Conservation (phyloP, 768 basidiomycete genomes). For the Trametes meyenii region DNA sequence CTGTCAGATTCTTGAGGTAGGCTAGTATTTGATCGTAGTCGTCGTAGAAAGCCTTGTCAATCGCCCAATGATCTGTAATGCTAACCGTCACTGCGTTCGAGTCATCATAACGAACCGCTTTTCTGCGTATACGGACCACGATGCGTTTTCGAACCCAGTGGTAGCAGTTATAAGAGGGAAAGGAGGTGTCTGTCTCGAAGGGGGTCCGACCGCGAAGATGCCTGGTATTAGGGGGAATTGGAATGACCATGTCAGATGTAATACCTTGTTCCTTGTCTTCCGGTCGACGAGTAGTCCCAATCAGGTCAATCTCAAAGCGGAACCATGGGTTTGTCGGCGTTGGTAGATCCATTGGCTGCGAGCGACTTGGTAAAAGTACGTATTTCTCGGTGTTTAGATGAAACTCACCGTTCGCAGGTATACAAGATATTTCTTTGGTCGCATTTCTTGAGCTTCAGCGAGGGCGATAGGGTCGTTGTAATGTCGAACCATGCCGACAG, state of each 20-base stretch:
- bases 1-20: too few relatives aligned
- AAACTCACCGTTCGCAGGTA: not conserved
- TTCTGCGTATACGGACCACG: not conserved
- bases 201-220: not conserved
- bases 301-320: not conserved
- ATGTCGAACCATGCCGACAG: constrained; percentile 6
- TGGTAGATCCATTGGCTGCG: not conserved
- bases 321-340: not conserved
- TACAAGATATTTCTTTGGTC: constrained; percentile 4
- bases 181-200: not conserved
- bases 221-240: constrained; percentile 2
- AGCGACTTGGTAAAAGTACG: not conserved
- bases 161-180: constrained; percentile 12
- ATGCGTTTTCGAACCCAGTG: not conserved
- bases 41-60: not conserved
- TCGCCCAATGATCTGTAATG: not conserved
- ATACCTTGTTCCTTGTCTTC: not conserved
- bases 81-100: not conserved
- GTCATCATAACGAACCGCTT: not conserved
- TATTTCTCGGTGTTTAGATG: too few relatives aligned
- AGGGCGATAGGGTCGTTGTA: not conserved
- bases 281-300: not conserved
- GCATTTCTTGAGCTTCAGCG: not conserved
- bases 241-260: constrained; percentile 14
- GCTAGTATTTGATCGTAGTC: not conserved